Conservation (phyloP, 768 basidiomycete species). For the Tricholoma matsutake region DNA sequence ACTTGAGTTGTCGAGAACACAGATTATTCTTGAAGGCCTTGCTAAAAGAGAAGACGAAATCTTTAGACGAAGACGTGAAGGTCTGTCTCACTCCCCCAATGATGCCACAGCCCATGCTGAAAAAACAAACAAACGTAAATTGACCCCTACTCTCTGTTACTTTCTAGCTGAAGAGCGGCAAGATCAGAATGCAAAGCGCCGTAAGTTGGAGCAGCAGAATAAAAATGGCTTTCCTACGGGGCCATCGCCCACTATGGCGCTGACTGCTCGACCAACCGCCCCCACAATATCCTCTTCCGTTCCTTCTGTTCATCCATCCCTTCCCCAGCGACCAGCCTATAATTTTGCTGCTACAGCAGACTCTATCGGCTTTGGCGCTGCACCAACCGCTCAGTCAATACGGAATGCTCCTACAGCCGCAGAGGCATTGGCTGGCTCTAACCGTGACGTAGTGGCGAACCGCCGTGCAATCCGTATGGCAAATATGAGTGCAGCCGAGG, state of each 20-base stretch:
- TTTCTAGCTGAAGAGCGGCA: constrained; percentile 88
- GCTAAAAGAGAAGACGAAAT: constrained; percentile 96
- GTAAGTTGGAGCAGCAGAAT: constrained; percentile 58
- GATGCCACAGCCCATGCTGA: constrained; percentile 11
- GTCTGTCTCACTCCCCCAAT: constrained; percentile 46
- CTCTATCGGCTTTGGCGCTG: constrained; percentile 71
- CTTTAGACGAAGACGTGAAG: constrained; percentile 87
- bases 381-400: constrained; percentile 54
- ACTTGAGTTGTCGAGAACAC: constrained; percentile 79
- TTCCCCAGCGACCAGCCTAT: constrained; percentile 62
- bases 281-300: constrained; percentile 29
- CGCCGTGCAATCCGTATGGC: constrained; percentile 90
- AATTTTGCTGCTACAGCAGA: constrained; percentile 76
- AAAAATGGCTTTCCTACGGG: constrained; percentile 38
- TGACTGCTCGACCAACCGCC: constrained; percentile 45
- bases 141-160: constrained; percentile 26
- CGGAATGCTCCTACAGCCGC: constrained; percentile 57
- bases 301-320: constrained; percentile 48
- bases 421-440: constrained; percentile 80
- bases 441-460: constrained; percentile 87
- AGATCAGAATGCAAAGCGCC: constrained; percentile 86
- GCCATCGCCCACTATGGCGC: constrained; percentile 47
- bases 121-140: constrained; percentile 17
- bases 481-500: constrained; percentile 94
- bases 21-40: constrained; percentile 94